Evolutionary conservation across 2,329 filamentous ascomycete species (phyloP).

Genomic region (Stemphylium lycopersici): DNA sequence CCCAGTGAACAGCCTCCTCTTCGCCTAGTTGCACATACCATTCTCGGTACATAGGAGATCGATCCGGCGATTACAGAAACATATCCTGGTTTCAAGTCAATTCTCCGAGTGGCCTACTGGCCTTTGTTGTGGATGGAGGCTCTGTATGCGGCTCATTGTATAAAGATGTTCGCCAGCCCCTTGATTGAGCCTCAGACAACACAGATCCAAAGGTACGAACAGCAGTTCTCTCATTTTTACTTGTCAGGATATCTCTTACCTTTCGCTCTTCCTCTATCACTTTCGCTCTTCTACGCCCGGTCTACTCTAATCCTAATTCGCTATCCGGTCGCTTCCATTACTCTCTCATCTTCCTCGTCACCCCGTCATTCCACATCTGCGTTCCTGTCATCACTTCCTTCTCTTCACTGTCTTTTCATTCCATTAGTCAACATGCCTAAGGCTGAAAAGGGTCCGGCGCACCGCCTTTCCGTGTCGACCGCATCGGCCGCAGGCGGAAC

Average conservation of each 20-base stretch:
- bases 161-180: conserved; percentile 37
- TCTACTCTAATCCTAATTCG: conserved; percentile 42
- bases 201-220: conserved; percentile 34
- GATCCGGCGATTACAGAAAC: conserved; percentile 51
- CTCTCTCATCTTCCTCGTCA: conserved; percentile 23
- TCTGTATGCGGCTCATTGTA: conserved; percentile 38
- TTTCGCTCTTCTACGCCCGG: conserved; percentile 37
- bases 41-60: conserved; percentile 34
- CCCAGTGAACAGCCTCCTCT: conserved; percentile 38
- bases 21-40: conserved; percentile 39
- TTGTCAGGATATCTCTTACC: conserved; percentile 40
- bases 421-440: conserved; percentile 54
- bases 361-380: conserved; percentile 19
- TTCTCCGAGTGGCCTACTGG: conserved; percentile 44
- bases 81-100: conserved; percentile 47
- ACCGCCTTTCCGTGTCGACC: conserved; percentile 42
- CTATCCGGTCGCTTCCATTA: conserved; percentile 33
- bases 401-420: conserved; percentile 22
- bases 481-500: conserved; percentile 37
- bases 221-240: conserved; percentile 43
- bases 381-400: conserved; percentile 14
- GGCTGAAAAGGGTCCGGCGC: conserved; percentile 44
- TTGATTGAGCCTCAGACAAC: conserved; percentile 32
- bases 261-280: conserved; percentile 38
- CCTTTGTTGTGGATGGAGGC: conserved; percentile 34